Evolutionary conservation across 2,329 filamentous ascomycete species (phyloP).

Genomic region (Colletotrichum lentis): DNA sequence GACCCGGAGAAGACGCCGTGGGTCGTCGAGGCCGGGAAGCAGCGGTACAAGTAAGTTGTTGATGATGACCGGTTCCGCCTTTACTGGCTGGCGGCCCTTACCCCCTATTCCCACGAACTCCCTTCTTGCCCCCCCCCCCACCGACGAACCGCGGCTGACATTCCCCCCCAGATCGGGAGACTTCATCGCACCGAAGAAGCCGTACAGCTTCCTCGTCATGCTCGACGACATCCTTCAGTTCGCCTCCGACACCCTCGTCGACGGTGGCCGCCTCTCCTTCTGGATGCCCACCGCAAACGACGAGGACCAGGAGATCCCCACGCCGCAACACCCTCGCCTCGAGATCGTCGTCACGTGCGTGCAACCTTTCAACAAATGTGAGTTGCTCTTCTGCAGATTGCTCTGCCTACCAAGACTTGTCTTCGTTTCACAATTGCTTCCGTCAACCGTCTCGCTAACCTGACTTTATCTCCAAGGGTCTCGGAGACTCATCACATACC

Average conservation of each 20-base stretch:
- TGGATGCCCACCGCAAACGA: constrained; percentile 97
- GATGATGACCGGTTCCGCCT: not conserved
- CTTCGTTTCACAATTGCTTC: not conserved
- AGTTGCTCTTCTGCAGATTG: constrained; percentile 40
- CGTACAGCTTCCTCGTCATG: constrained; percentile 91
- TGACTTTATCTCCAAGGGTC: constrained; percentile 68
- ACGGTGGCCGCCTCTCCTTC: constrained; percentile 82
- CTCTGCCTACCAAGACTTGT: not conserved
- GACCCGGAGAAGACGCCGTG: constrained; percentile 68
- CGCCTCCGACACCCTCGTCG: constrained; percentile 77
- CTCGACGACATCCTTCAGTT: constrained; percentile 90
- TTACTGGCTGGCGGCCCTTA: constrained; percentile 14
- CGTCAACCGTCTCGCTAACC: not conserved
- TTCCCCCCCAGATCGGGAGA: constrained; percentile 59
- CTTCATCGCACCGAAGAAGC: constrained; percentile 87
- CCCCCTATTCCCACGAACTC: constrained; percentile 40
- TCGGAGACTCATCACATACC: constrained; percentile 85
- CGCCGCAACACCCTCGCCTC: constrained; percentile 80
- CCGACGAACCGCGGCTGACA: constrained; percentile 34
- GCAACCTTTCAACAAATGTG: constrained; percentile 90
- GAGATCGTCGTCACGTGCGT: constrained; percentile 79
- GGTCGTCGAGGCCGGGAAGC: constrained; percentile 73
- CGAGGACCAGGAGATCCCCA: constrained; percentile 76
- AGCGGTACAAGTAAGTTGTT: constrained; percentile 69
- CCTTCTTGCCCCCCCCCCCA: not conserved